These are phyloP conservation scores for Coemansia sp. DNA, from an alignment of 192 early-diverging fungal genomes.

Conservation along the genomic window DNA sequence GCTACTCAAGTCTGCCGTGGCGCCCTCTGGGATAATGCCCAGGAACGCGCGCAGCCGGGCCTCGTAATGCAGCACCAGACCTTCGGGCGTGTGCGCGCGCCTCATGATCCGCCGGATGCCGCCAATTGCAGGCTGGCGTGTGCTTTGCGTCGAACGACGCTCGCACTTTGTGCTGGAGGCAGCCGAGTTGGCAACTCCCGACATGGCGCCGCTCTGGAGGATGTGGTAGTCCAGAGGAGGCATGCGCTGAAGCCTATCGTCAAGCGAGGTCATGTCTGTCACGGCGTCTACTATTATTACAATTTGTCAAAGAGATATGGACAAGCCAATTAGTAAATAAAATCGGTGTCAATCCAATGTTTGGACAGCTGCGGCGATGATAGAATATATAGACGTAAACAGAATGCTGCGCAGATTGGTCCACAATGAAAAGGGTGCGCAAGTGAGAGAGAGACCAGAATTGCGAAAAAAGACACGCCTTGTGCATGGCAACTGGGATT, in stretches of 20 bases:
- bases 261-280: not conserved
- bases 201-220: constrained; percentile 6
- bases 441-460: not conserved
- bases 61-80: constrained; percentile 44
- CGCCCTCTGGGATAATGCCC: constrained; percentile 9
- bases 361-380: not conserved
- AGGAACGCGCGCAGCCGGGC: constrained; percentile 33
- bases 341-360: no score
- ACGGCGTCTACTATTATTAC: not conserved
- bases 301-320: not conserved
- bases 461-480: not conserved
- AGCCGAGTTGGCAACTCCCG: not conserved
- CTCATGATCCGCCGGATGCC: constrained; percentile 43
- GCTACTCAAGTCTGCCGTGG: not conserved
- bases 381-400: not conserved
- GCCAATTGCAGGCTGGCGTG: constrained; percentile 17
- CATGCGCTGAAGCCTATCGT: constrained; percentile 11
- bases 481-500: not conserved
- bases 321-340: not conserved
- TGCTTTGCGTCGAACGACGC: not conserved
- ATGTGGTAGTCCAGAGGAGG: constrained; percentile 17
- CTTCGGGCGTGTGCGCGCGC: constrained; percentile 46
- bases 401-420: not conserved
- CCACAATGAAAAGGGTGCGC: not conserved
- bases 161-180: not conserved